phyloP scores from a whole-genome alignment of 2,329 filamentous ascomycete species.

The Grosmannia clavigera region DNA sequence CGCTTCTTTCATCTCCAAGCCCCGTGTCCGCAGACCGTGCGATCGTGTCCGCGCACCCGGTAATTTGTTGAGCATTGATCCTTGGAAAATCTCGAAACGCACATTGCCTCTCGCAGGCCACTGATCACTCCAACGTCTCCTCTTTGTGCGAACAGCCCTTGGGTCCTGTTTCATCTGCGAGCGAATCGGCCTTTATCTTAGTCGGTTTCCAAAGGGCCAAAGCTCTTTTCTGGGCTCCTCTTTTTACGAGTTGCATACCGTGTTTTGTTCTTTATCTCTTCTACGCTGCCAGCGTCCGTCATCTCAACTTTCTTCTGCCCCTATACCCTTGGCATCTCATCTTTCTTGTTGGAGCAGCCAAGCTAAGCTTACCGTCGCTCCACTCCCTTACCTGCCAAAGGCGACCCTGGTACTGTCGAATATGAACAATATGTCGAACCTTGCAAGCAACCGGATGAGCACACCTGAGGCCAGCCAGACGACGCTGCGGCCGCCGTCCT shows the following conservation, averaged over 20 bases:
- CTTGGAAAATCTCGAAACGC: constrained; percentile 24
- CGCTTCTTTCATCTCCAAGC: neutral
- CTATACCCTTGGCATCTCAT: neutral
- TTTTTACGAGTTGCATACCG: constrained; percentile 1
- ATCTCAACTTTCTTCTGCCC: constrained; percentile 1
- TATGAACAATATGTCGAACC: constrained; percentile 53
- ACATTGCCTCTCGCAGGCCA: constrained; percentile 21
- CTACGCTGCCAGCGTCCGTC: constrained; percentile 3
- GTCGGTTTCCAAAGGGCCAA: constrained; percentile 1
- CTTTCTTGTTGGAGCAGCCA: neutral
- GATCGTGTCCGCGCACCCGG: neutral
- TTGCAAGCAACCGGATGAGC: constrained; percentile 83
- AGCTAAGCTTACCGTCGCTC: neutral
- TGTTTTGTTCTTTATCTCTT: neutral
- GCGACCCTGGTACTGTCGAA: constrained; percentile 2
- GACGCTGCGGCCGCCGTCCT: constrained; percentile 69
- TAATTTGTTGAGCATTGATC: constrained; percentile 14
- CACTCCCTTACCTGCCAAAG: neutral
- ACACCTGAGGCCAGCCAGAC: constrained; percentile 82
- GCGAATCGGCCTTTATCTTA: constrained; percentile 10
- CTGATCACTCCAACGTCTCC: constrained; percentile 19
- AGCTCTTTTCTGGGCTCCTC: neutral
- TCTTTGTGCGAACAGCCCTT: constrained; percentile 18
- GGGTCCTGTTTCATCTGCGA: constrained; percentile 24
- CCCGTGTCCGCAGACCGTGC: neutral